Percentiles rank a stretch among this genome's conserved stretches.
phyloP scores from a whole-genome alignment of 1,284 basidiomycete genomes.

The Austropuccinia psidii region DNA sequence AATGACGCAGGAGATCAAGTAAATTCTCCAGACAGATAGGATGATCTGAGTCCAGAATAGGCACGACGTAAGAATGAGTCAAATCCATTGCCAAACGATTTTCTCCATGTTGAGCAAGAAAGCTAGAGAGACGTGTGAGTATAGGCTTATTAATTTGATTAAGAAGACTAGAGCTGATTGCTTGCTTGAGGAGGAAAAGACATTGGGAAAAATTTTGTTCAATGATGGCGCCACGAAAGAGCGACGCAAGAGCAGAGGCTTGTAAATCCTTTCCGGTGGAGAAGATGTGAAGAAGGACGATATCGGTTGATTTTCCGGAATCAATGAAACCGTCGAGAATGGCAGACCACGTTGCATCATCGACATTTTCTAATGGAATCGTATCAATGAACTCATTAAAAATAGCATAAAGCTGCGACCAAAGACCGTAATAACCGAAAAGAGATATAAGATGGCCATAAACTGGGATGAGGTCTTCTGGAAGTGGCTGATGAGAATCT shows the following conservation, averaged over 20 bases:
- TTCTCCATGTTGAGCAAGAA: conserved; percentile 6
- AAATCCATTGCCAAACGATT: background rate
- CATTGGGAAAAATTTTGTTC: conserved; percentile 12
- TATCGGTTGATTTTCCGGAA: conserved; percentile 5
- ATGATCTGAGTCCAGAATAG: background rate
- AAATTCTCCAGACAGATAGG: background rate
- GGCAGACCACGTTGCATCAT: background rate
- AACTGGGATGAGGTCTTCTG: background rate
- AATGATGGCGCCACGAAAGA: conserved; percentile 8
- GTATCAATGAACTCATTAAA: conserved; percentile 10
- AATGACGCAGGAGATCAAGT: background rate
- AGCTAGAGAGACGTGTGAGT: background rate
- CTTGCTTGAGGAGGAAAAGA: background rate
- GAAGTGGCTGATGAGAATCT: background rate
- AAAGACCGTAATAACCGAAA: conserved; percentile 5
- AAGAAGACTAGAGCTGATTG: background rate
- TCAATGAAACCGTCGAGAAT: background rate
- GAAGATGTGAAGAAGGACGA: background rate
- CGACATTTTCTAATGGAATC: background rate
- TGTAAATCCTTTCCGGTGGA: background rate
- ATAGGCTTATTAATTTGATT: background rate
- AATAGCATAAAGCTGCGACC: conserved; percentile 7
- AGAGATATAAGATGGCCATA: background rate
- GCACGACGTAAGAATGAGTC: conserved; percentile 5
- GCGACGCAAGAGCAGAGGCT: background rate